These are phyloP conservation scores for Trichoderma atrobrunneum DNA, from an alignment of 2,329 filamentous ascomycete species.

Conservation along the genomic window DNA sequence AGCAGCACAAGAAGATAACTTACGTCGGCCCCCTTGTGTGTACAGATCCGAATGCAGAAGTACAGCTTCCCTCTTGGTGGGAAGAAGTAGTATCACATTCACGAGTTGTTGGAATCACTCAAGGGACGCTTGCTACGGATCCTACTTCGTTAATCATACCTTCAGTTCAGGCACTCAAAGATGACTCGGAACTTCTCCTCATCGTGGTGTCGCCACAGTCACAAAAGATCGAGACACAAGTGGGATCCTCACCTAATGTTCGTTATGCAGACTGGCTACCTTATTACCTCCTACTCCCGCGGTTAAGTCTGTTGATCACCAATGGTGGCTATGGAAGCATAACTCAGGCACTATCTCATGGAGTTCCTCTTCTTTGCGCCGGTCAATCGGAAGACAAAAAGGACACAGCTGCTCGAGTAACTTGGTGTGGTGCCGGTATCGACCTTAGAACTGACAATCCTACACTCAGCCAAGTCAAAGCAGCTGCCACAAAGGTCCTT, in stretches of 20 bases:
- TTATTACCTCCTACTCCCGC: constrained; percentile 36
- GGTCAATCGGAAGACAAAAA: constrained; percentile 39
- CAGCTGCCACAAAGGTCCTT: constrained; percentile 29
- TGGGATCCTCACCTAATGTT: constrained; percentile 29
- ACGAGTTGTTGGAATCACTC: constrained; percentile 37
- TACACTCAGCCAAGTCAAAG: constrained; percentile 26
- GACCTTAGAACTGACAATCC: constrained; percentile 37
- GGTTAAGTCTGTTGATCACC: constrained; percentile 34
- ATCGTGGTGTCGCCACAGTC: constrained; percentile 35
- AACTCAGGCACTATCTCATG: constrained; percentile 36
- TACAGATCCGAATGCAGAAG: constrained; percentile 10
- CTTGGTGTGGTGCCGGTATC: constrained; percentile 33
- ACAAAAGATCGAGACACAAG: constrained; percentile 26
- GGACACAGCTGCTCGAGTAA: constrained; percentile 35
- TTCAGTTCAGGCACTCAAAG: constrained; percentile 33
- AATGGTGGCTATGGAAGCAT: constrained; percentile 40
- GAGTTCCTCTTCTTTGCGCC: constrained; percentile 36
- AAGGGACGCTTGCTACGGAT: constrained; percentile 39
- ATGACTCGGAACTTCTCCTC: constrained; percentile 29
- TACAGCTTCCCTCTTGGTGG: constrained; percentile 35
- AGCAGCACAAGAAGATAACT: constrained; percentile 23
- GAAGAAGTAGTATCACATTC: constrained; percentile 28
- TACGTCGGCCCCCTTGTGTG: constrained; percentile 39
- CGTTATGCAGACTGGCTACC: constrained; percentile 36
- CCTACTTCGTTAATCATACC: constrained; percentile 39